Conservation (phyloP, 495 filamentous ascomycete species). For the Talaromyces trachyspermus region DNA sequence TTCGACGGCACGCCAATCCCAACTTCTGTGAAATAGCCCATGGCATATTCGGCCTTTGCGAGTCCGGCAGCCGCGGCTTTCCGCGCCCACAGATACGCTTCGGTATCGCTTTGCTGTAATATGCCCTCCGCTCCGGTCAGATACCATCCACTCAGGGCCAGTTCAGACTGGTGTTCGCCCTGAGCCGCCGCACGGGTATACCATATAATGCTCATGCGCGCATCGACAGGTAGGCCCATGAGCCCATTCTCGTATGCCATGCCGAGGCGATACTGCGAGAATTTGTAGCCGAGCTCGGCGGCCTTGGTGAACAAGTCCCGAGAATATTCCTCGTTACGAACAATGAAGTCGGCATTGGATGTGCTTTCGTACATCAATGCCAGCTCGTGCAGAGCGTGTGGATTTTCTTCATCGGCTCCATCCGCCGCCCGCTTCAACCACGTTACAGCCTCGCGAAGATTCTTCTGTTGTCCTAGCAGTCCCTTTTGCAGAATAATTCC, state of each 20-base stretch:
- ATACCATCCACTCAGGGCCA: constrained; percentile 94
- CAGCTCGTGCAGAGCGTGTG: constrained; percentile 91
- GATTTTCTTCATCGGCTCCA: constrained; percentile 79
- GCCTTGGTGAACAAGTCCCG: constrained; percentile 74
- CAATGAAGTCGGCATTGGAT: constrained; percentile 57
- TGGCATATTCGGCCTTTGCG: constrained; percentile 90
- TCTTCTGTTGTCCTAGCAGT: constrained; percentile 81
- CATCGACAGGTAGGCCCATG: constrained; percentile 74
- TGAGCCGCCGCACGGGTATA: constrained; percentile 88
- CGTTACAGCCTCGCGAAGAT: constrained; percentile 72
- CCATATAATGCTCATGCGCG: constrained; percentile 79
- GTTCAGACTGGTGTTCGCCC: constrained; percentile 88
- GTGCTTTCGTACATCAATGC: constrained; percentile 76
- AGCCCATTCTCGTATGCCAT: constrained; percentile 84
- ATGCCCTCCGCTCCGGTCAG: constrained; percentile 85
- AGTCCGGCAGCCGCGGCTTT: constrained; percentile 82
- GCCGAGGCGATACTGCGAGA: constrained; percentile 85
- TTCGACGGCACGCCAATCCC: constrained; percentile 84
- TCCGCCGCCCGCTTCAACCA: constrained; percentile 94
- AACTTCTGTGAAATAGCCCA: constrained; percentile 96
- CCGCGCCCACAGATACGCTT: constrained; percentile 94
- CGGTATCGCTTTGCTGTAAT: constrained; percentile 84
- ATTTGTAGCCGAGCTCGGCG: constrained; percentile 88
- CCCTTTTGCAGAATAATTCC: constrained; percentile 93
- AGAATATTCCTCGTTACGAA: constrained; percentile 75